These are phyloP conservation scores for Penicillium rolfsii DNA, from an alignment of 2,329 filamentous ascomycete genomes.

Conservation along the genomic window DNA sequence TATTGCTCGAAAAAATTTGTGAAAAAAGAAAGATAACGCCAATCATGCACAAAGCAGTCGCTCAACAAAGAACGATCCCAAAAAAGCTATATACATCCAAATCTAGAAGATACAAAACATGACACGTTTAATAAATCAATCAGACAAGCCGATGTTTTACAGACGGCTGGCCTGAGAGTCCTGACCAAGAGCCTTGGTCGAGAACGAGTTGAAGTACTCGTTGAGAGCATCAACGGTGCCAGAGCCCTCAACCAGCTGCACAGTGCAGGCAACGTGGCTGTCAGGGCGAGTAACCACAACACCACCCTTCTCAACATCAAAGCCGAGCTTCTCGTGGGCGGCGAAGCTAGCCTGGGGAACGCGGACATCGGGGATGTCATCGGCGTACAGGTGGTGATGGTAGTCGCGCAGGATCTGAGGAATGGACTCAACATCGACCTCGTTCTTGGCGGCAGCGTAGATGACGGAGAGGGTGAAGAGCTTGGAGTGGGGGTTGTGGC, in stretches of 20 bases:
- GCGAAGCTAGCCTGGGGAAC: constrained; percentile 71
- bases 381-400: constrained; percentile 80
- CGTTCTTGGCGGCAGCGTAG: constrained; percentile 67
- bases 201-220: constrained; percentile 76
- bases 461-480: constrained; percentile 82
- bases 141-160: constrained; percentile 20
- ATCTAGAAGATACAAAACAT: constrained; percentile 24
- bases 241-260: constrained; percentile 71
- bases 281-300: constrained; percentile 85
- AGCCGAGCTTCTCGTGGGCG: constrained; percentile 84
- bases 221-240: constrained; percentile 83
- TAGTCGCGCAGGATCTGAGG: constrained; percentile 75
- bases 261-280: constrained; percentile 80
- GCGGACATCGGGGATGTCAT: constrained; percentile 74
- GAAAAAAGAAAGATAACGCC: constrained; percentile 26
- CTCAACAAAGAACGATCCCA: constrained; percentile 21
- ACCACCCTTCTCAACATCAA: constrained; percentile 72
- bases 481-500: constrained; percentile 78
- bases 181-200: constrained; percentile 57
- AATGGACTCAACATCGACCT: constrained; percentile 75
- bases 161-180: constrained; percentile 41
- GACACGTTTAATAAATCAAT: constrained; percentile 6
- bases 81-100: constrained; percentile 28
- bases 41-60: constrained; percentile 31
- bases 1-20: constrained; percentile 21